Base-by-base conservation (phyloP, 768 basidiomycete species). In the Kwoniella dendrophila region DNA sequence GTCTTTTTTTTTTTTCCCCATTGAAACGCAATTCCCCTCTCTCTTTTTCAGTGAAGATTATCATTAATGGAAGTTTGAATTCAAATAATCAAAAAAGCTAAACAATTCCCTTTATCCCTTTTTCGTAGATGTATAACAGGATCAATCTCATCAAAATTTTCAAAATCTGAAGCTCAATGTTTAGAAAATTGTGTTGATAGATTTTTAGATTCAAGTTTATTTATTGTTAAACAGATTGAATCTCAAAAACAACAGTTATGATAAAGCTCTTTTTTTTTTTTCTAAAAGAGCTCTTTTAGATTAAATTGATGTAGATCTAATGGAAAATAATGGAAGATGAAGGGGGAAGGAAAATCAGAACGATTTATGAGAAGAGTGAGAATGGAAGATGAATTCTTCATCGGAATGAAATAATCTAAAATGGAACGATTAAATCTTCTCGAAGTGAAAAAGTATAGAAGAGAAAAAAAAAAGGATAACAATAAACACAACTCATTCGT, bases 161-260 rank as follows among this genome's bases (percentile, higher is more conserved):
- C 90, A 22, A 83, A 87, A 50, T 81, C 84, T 40, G 94, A 97
- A 80, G 86, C 88, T 71, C 83, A 82, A 57, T 97, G 94, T 77
- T 83, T 97, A 50, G 81, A 84, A 55, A 93, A 94, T 80, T 96
- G 94, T 74, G 92, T 95, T 51, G 90, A 90, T 59, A 83, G 93
- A 60, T 97, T 96, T 82, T 81, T 97, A 70, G 94, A 97, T 81
- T 85, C 87, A 36, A 89, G 86, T 73, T 79, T 92, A 41, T 90
- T 85, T 81, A 84, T 97, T 82, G 87, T 96, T 59, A 85, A 86
- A 66, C 83, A 85, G 70, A 81, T 88, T 54, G 78, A 81, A 59
- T 50, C 67, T 56, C 78, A 79, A 45, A 71, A 73, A 60, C 56
- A 67, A 48, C 71, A 72, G 30, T 29, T 70, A 20, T 64, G 18